Conservation (phyloP, 192 early-diverging fungal species). For the Backusella westeae region DNA sequence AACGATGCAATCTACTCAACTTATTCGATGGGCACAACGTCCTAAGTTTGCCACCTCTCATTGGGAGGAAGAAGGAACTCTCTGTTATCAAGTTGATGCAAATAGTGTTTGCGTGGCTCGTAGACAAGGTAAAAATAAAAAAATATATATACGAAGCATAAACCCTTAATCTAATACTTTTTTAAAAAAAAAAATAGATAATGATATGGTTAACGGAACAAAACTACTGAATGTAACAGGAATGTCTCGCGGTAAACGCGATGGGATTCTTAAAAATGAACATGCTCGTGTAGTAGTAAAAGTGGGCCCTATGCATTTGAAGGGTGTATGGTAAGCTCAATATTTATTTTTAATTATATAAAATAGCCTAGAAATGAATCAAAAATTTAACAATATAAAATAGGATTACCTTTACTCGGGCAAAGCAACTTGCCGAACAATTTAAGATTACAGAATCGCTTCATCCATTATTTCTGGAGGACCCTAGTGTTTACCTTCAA, state of each 20-base stretch:
- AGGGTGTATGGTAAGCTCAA: constrained; percentile 60
- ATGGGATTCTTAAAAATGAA: constrained; percentile 70
- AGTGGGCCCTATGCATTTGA: constrained; percentile 69
- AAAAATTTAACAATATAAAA: neutral
- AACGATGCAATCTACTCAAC: neutral
- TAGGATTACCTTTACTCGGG: constrained; percentile 63
- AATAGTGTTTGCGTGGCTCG: constrained; percentile 60
- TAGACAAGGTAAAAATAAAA: constrained; percentile 38
- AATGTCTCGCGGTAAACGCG: constrained; percentile 69
- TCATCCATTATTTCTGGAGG: constrained; percentile 73
- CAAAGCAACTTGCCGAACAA: constrained; percentile 62
- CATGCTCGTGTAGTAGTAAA: constrained; percentile 66
- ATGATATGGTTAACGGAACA: constrained; percentile 71
- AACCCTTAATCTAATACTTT: neutral
- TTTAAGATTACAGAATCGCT: constrained; percentile 69
- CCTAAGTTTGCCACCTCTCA: constrained; percentile 49
- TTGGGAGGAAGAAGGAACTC: constrained; percentile 67
- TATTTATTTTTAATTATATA: neutral
- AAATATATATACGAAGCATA: neutral
- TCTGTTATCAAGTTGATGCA: constrained; percentile 65
- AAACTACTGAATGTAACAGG: constrained; percentile 68
- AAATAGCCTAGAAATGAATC: neutral
- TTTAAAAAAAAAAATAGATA: constrained; percentile 45
- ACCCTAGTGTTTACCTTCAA: constrained; percentile 61
- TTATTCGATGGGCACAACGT: constrained; percentile 6